Conservation (phyloP, 768 basidiomycete genomes). For the Ramaria sp. region DNA sequence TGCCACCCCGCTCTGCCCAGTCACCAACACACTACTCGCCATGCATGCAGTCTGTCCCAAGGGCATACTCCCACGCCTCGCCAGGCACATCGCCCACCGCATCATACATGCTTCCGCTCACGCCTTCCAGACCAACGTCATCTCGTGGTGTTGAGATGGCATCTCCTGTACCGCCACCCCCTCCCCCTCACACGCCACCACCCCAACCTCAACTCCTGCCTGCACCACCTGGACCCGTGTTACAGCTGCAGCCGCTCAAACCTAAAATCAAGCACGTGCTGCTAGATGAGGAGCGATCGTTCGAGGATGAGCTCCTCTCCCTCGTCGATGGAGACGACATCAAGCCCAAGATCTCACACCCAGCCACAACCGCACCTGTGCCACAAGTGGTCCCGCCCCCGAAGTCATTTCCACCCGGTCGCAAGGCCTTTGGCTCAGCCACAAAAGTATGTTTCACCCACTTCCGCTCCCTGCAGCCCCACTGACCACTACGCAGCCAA, state of each 20-base stretch:
- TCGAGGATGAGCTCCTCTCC: slow-evolving; percentile 6
- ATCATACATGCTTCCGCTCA: neutral
- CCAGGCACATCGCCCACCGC: neutral
- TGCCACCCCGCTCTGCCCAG: neutral
- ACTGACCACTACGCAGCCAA: neutral
- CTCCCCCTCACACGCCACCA: slow-evolving; percentile 6
- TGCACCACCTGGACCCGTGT: slow-evolving; percentile 11
- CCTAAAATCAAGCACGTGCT: neutral
- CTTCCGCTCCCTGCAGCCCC: neutral
- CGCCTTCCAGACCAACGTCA: neutral
- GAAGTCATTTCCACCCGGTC: neutral
- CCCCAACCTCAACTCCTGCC: slow-evolving; percentile 15
- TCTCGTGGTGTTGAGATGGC: neutral
- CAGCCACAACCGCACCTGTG: neutral
- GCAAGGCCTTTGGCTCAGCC: neutral
- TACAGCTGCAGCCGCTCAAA: slow-evolving; percentile 12
- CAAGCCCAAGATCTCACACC: neutral
- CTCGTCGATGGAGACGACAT: slow-evolving; percentile 1
- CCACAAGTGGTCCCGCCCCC: neutral
- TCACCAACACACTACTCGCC: neutral
- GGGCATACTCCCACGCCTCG: neutral
- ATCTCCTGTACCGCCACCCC: neutral
- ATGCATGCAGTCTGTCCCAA: neutral
- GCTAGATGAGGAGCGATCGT: neutral
- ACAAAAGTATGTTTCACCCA: neutral